Percentiles rank a stretch among this genome's conserved stretches.
These are phyloP conservation scores for Solanum gandarillasii DNA, from an alignment of 257 asterid species.

Conservation along the genomic window DNA sequence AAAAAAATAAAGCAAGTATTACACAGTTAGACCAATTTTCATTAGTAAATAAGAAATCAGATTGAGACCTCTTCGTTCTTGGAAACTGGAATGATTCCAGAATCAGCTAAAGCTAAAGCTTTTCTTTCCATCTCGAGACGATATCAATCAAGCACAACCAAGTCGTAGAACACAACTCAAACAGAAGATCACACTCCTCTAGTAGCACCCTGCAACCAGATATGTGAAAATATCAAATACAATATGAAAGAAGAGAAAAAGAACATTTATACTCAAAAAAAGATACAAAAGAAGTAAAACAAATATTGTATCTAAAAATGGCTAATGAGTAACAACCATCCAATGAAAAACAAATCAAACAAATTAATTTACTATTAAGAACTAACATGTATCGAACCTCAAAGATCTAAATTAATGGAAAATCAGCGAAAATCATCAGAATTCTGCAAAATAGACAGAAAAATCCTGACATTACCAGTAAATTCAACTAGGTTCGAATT, in stretches of 20 bases:
- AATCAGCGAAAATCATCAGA: not conserved
- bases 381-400: not conserved
- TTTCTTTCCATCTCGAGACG: not conserved
- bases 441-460: too few species aligned
- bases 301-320: too few species aligned
- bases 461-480: too few species aligned
- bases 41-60: not conserved
- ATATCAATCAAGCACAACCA: too few species aligned
- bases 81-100: slow-evolving; percentile 1
- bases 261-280: slow-evolving; percentile 9
- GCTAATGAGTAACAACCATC: not conserved
- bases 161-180: too few species aligned
- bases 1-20: not conserved
- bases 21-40: not conserved
- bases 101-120: not conserved
- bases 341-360: not conserved
- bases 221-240: too few species aligned
- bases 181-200: too few species aligned
- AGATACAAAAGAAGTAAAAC: too few species aligned
- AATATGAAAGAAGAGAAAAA: too few species aligned
- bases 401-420: not conserved
- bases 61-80: not conserved
- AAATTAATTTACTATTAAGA: not conserved
- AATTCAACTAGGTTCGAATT: not conserved
- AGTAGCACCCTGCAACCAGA: too few species aligned